A percentile compares a stretch with the other conserved stretches of the same genome.
phyloP scores from a whole-genome alignment of 2,329 filamentous ascomycete species.

The Diaporthe sp. region DNA sequence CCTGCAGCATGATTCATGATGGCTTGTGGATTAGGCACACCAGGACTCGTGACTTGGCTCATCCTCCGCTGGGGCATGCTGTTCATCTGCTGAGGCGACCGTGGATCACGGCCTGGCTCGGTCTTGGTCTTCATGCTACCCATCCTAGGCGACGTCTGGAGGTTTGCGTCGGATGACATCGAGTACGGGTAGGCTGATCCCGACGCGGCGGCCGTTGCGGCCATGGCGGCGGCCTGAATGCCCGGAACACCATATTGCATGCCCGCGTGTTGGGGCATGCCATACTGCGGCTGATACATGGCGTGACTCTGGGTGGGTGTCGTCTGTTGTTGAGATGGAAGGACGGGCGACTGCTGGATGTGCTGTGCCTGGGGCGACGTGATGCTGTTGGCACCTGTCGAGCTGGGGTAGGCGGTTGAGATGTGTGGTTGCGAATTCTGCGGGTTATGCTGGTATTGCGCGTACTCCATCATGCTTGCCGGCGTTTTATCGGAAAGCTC shows the following conservation, averaged over 20 bases:
- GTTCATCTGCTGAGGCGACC: slow-evolving; percentile 82
- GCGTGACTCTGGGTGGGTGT: slow-evolving; percentile 76
- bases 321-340: slow-evolving; percentile 82
- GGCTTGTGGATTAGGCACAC: slow-evolving; percentile 79
- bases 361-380: slow-evolving; percentile 81
- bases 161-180: slow-evolving; percentile 78
- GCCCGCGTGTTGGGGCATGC: slow-evolving; percentile 74
- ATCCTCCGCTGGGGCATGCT: slow-evolving; percentile 75
- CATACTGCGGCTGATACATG: slow-evolving; percentile 86
- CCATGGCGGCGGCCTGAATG: slow-evolving; percentile 93
- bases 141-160: slow-evolving; percentile 84
- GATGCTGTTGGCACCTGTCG: slow-evolving; percentile 70
- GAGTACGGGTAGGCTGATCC: slow-evolving; percentile 80
- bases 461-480: slow-evolving; percentile 78
- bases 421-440: slow-evolving; percentile 73
- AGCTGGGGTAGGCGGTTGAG: slow-evolving; percentile 73
- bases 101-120: slow-evolving; percentile 75
- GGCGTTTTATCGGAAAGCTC: slow-evolving; percentile 26
- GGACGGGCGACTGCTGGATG: slow-evolving; percentile 81
- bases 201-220: slow-evolving; percentile 89
- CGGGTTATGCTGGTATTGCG: slow-evolving; percentile 78
- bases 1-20: slow-evolving; percentile 79
- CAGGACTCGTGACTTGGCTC: slow-evolving; percentile 81
- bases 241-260: slow-evolving; percentile 89
- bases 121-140: slow-evolving; percentile 76